Evolutionary conservation across 1,139 yeast species (phyloP).

Genomic region (Geotrichum klebahnii): DNA sequence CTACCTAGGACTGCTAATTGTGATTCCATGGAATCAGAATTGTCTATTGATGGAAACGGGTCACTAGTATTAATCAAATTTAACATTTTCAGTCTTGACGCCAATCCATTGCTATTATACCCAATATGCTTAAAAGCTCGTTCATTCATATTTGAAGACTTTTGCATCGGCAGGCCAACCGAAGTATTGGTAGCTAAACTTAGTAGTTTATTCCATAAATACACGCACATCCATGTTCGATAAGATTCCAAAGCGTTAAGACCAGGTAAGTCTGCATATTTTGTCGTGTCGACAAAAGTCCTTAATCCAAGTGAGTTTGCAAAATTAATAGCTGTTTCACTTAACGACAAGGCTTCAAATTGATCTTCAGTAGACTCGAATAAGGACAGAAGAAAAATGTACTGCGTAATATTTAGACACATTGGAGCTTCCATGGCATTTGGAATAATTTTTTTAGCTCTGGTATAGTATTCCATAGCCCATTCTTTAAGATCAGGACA

Average conservation of each 20-base stretch:
- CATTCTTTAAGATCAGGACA: slow-evolving; percentile 20
- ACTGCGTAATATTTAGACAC: slow-evolving; percentile 23
- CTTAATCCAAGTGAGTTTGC: too few relatives aligned
- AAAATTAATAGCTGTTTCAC: slow-evolving; percentile 23
- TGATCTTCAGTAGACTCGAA: slow-evolving; percentile 24
- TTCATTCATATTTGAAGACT: slow-evolving; percentile 5
- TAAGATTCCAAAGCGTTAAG: too few relatives aligned
- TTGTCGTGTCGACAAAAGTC: too few relatives aligned
- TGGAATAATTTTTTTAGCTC: slow-evolving; percentile 24
- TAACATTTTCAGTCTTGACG: slow-evolving; percentile 12
- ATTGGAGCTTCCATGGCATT: slow-evolving; percentile 24
- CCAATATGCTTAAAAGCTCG: slow-evolving; percentile 6
- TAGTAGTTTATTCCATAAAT: too few relatives aligned
- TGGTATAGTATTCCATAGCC: slow-evolving; percentile 25
- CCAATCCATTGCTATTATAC: background rate
- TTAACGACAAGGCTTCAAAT: slow-evolving; percentile 23
- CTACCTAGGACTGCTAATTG: background rate
- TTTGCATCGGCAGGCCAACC: slow-evolving; percentile 17
- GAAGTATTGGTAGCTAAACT: slow-evolving; percentile 16
- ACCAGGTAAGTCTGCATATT: too few relatives aligned
- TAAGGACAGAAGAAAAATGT: slow-evolving; percentile 23
- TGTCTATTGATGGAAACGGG: background rate
- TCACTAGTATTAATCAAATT: slow-evolving; percentile 6
- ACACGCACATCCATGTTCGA: too few relatives aligned
- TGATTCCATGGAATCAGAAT: background rate